phyloP scores from a whole-genome alignment of 306 rosid species.

The Vigna nakashimae region DNA sequence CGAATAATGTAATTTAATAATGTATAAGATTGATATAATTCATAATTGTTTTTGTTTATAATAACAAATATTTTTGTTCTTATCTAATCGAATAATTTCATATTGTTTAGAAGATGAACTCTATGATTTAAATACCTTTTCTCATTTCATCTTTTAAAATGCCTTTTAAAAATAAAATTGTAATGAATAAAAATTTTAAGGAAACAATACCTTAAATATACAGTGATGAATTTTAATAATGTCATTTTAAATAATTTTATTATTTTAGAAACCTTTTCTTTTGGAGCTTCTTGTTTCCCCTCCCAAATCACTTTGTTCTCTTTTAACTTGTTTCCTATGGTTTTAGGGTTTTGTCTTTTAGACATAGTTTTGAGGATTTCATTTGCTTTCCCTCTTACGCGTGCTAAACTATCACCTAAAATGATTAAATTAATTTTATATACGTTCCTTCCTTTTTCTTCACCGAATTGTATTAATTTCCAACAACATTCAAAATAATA shows the following conservation, averaged over 20 bases:
- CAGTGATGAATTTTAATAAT: no score
- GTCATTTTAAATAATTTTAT: neutral
- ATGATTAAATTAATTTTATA: neutral
- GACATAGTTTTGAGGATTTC: slow-evolving; percentile 25
- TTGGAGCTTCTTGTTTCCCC: neutral
- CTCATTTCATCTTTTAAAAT: no score
- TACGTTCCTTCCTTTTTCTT: neutral
- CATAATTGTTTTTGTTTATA: no score
- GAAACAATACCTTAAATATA: no score
- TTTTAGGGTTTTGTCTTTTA: neutral
- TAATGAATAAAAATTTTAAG: no score
- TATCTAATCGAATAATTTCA: no score
- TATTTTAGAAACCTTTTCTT: neutral
- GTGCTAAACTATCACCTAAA: neutral
- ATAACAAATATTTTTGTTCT: no score
- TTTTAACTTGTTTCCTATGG: slow-evolving; percentile 1
- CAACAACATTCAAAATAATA: slow-evolving; percentile 22
- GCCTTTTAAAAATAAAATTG: no score
- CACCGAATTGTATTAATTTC: neutral
- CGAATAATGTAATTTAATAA: no score
- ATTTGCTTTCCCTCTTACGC: slow-evolving; percentile 12
- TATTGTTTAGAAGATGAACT: no score
- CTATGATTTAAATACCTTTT: no score
- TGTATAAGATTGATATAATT: no score
- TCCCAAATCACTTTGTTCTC: neutral